Evolutionary conservation across 257 asterid genomes (phyloP).

Genomic region (Eustoma russellianum): DNA sequence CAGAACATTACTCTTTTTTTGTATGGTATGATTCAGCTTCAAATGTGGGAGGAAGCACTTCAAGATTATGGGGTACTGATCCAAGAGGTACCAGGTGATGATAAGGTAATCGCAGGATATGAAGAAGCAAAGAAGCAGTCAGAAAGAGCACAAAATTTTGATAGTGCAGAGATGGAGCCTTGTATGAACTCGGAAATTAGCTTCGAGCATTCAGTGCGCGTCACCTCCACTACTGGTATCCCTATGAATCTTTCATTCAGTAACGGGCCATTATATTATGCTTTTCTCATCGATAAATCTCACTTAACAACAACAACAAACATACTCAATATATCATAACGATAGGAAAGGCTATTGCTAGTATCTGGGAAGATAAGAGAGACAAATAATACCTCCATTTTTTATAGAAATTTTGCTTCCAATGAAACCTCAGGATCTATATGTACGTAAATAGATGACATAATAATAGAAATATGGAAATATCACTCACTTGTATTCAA

Average conservation of each 20-base stretch:
- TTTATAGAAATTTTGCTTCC: too few relatives aligned
- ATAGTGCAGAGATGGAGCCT: background rate
- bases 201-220: constrained; percentile 5
- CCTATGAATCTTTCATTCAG: background rate
- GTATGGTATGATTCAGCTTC: constrained; percentile 26
- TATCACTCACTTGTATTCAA: too few relatives aligned
- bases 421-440: too few relatives aligned
- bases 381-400: too few relatives aligned
- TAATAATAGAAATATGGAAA: too few relatives aligned
- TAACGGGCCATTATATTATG: background rate
- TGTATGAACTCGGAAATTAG: background rate
- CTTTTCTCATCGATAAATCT: background rate
- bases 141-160: constrained; percentile 17
- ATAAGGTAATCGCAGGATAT: constrained; percentile 25
- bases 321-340: too few relatives aligned
- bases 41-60: constrained; percentile 56
- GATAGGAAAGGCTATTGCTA: too few relatives aligned
- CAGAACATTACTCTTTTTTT: background rate
- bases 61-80: constrained; percentile 42
- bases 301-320: too few relatives aligned
- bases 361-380: too few relatives aligned
- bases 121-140: background rate
- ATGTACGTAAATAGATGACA: too few relatives aligned
- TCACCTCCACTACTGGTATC: constrained; percentile 8
- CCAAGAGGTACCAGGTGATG: constrained; percentile 43